Conservation (phyloP, 1,139 yeast species). For the Arxiozyma bovina region DNA sequence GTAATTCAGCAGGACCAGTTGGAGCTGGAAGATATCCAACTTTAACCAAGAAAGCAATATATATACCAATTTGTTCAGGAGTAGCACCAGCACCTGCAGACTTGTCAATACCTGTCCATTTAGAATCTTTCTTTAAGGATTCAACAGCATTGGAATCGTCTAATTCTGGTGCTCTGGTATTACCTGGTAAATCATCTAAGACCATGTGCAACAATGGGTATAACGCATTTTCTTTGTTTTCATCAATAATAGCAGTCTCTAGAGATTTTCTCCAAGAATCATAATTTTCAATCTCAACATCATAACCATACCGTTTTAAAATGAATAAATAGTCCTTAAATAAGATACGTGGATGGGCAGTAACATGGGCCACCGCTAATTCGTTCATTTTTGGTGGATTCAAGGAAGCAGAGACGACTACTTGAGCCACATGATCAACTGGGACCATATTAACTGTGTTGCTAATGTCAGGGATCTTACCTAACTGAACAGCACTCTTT, state of each 20-base stretch:
- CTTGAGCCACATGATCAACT: slow-evolving; percentile 94
- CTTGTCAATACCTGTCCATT: slow-evolving; percentile 56
- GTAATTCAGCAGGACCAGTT: slow-evolving; percentile 33
- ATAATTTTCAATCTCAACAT: slow-evolving; percentile 54
- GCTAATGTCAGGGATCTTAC: slow-evolving; percentile 72
- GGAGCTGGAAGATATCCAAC: slow-evolving; percentile 73
- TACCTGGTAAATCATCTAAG: slow-evolving; percentile 80
- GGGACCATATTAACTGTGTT: slow-evolving; percentile 95
- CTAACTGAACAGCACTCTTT: slow-evolving; percentile 88
- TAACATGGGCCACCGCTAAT: slow-evolving; percentile 83
- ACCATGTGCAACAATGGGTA: slow-evolving; percentile 93
- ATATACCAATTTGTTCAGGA: slow-evolving; percentile 55
- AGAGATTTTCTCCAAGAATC: slow-evolving; percentile 68
- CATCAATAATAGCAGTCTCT: slow-evolving; percentile 67
- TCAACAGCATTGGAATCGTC: slow-evolving; percentile 72
- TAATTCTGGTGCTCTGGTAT: slow-evolving; percentile 89
- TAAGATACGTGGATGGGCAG: slow-evolving; percentile 86
- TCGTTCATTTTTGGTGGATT: slow-evolving; percentile 52
- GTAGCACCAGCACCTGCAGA: slow-evolving; percentile 70
- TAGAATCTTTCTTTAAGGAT: slow-evolving; percentile 52
- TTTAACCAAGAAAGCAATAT: slow-evolving; percentile 68
- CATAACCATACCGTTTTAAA: slow-evolving; percentile 63
- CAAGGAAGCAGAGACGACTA: slow-evolving; percentile 74
- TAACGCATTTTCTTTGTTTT: slow-evolving; percentile 69
- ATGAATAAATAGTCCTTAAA: slow-evolving; percentile 67